phyloP scores from a whole-genome alignment of 148 eudicot species.

The Arbutus unedo region DNA sequence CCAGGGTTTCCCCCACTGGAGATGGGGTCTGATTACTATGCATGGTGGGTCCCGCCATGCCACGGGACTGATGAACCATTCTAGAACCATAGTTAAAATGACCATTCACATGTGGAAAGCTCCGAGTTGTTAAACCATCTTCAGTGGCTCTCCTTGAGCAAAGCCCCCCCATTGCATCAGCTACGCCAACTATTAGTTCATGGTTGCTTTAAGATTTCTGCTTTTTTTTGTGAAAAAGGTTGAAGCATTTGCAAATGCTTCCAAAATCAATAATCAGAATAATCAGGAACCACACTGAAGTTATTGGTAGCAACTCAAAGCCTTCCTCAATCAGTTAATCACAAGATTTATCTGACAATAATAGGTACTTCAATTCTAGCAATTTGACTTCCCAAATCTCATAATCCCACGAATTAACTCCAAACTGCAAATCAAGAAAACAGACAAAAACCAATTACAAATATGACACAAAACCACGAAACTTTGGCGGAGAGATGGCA shows the following conservation, averaged over 20 bases:
- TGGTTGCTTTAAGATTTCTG: constrained; percentile 22
- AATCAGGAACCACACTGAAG: constrained; percentile 4
- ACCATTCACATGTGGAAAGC: constrained; percentile 60
- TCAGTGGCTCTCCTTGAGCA: constrained; percentile 79
- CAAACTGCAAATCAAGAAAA: constrained; percentile 32
- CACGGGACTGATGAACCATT: constrained; percentile 36
- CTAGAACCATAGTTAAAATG: constrained; percentile 39
- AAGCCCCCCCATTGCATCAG: constrained; percentile 74
- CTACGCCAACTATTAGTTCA: constrained; percentile 26
- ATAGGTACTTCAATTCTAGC: constrained; percentile 10
- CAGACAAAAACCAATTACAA: constrained; percentile 12
- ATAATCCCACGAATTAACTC: neutral
- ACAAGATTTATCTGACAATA: constrained; percentile 13
- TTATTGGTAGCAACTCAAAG: constrained; percentile 8
- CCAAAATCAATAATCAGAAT: neutral
- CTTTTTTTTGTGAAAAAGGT: neutral
- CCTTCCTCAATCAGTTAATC: constrained; percentile 19
- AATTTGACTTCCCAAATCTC: constrained; percentile 18
- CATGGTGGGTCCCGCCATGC: constrained; percentile 33
- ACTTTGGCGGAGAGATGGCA: neutral
- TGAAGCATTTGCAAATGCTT: constrained; percentile 14
- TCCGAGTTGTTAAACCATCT: constrained; percentile 48
- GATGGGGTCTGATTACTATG: constrained; percentile 23
- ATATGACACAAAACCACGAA: neutral
- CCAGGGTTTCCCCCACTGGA: constrained; percentile 31